Evolutionary conservation across 2,329 filamentous ascomycete species (phyloP), one percentile per base, ranked within the genome.

Genomic region (Colletotrichum cuscutae): DNA sequence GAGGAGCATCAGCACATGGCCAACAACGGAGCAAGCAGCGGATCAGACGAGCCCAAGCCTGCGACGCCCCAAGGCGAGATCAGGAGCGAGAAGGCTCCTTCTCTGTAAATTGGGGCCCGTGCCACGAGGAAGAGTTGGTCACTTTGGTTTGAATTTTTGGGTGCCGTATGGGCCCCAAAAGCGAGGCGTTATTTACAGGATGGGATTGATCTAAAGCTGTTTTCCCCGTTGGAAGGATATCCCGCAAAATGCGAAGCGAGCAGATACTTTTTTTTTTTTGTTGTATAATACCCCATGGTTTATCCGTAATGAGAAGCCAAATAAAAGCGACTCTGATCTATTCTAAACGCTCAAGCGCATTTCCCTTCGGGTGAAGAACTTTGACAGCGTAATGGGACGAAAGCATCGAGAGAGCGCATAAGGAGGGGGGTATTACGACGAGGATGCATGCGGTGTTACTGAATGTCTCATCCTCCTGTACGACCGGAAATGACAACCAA

Each of bases 1-100:
- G 86, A 87, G 72, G 89, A 92, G 80, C 93, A 95, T 81, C 83
- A 84, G 70, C 78, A 78, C 74, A 82, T 85, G 81, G 80, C 80
- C 63, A 74, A 75, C 57, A 73, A 75, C 52, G 64, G 74, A 52
- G 68, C 62, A 24, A 72, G 65, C 72, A 74, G 59, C 42, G 65
- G 68, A 28, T 74, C 68, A 28, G 71, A 73, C 19, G 70, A 15
- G 73, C 77, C 3, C 59, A 67, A 67, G 58, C 68, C 65, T 26
- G 68, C 42, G 15, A 74, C 70, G 15, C 70, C 59, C 13, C 59
- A 70, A 5, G 72, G 65, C 8, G 68, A 74, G 56, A 32, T 32
- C 28, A 71, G 24, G 72, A 73, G 65, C 52, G 74, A 74, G 56
- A 75, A 75, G 72, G 56, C 62, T 3, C 65, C 71, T 28, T 72